Evolutionary conservation across 2,329 filamentous ascomycete genomes (phyloP).

Genomic region (Fusarium verrucosum): DNA sequence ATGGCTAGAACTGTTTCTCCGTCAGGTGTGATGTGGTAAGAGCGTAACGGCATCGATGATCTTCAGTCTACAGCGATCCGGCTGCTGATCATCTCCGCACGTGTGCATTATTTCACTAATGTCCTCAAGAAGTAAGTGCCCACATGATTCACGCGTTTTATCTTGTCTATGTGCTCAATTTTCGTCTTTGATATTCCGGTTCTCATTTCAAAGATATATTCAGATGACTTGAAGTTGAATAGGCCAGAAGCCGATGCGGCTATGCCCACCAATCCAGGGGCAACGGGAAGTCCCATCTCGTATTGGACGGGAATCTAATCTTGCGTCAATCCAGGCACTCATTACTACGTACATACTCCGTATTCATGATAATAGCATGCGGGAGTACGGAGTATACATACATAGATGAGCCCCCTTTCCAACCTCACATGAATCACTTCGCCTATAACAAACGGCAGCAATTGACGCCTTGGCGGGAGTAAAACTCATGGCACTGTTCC

Average conservation of each 20-base stretch:
- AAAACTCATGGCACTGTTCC: not conserved
- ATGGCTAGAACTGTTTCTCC: constrained; percentile 3
- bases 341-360: too few species aligned
- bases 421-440: not conserved
- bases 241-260: constrained; percentile 1
- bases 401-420: not conserved
- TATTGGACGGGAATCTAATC: constrained; percentile 27
- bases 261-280: constrained; percentile 30
- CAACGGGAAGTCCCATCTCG: constrained; percentile 19
- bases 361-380: too few species aligned
- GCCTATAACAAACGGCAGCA: constrained; percentile 11
- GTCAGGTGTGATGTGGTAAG: not conserved
- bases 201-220: not conserved
- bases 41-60: constrained; percentile 17
- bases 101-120: constrained; percentile 4
- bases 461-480: constrained; percentile 16
- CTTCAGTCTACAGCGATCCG: constrained; percentile 16
- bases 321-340: constrained; percentile 27
- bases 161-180: not conserved
- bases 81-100: constrained; percentile 30
- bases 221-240: not conserved
- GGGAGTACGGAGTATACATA: not conserved
- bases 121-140: not conserved
- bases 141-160: constrained; percentile 13
- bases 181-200: not conserved